Conservation (phyloP, 2,329 filamentous ascomycete genomes). For the Fusarium lateritium region DNA sequence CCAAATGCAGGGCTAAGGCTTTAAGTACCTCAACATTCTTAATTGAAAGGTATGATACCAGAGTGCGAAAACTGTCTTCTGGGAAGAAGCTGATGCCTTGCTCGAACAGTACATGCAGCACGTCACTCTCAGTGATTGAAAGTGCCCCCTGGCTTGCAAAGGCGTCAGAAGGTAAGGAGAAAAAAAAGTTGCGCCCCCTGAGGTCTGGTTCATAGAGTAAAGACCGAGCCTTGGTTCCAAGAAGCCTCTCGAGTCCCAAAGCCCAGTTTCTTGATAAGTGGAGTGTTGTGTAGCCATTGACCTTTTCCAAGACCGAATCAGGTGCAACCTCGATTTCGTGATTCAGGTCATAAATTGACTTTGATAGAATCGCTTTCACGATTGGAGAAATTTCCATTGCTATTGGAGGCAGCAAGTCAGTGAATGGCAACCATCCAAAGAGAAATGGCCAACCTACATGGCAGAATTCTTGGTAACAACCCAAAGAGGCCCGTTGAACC, state of each 20-base stretch:
- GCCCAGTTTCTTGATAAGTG: neutral
- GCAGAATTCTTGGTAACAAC: neutral
- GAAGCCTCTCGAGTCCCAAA: neutral
- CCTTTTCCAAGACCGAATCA: neutral
- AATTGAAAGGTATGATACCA: no score
- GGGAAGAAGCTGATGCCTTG: neutral
- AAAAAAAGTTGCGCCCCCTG: no score
- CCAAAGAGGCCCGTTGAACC: neutral
- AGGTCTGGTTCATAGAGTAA: neutral
- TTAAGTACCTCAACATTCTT: no score
- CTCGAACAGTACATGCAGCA: neutral
- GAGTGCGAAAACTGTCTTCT: fast-evolving
- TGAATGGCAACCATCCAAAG: neutral
- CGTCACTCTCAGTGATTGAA: neutral
- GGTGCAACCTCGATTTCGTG: neutral
- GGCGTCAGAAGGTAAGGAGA: no score
- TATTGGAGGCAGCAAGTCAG: neutral
- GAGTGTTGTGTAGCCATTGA: neutral
- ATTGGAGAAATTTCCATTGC: neutral
- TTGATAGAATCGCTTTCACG: neutral
- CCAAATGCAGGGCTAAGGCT: no score
- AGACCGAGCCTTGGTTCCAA: neutral
- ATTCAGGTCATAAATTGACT: neutral
- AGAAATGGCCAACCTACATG: neutral
- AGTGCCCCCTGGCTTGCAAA: no score